A percentile compares a stretch with the other conserved stretches of the same genome.
These are phyloP conservation scores for Neopestalotiopsis sp. DNA, from an alignment of 2,329 filamentous ascomycete species.

Conservation along the genomic window DNA sequence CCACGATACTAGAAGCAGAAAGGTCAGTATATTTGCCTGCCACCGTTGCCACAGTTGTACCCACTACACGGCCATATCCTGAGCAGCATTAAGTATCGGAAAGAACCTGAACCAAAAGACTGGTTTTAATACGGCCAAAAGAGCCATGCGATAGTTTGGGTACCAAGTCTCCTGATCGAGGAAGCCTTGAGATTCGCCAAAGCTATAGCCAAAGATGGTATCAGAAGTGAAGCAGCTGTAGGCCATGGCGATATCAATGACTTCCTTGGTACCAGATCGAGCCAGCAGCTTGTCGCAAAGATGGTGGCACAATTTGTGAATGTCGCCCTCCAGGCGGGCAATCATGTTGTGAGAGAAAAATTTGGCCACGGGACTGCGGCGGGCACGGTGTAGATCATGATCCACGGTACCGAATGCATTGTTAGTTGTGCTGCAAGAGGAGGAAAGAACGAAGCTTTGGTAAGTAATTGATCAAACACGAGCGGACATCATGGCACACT, in stretches of 20 bases:
- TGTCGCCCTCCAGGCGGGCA: conserved; percentile 32
- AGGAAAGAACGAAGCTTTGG: conserved; percentile 23
- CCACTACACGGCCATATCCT: neutral
- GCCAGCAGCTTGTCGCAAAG: conserved; percentile 36
- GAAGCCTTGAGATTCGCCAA: conserved; percentile 31
- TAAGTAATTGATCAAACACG: neutral
- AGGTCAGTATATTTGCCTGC: too few relatives aligned
- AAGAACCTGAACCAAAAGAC: conserved; percentile 14
- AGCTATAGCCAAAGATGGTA: conserved; percentile 31
- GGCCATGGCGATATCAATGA: conserved; percentile 25
- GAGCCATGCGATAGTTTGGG: conserved; percentile 25
- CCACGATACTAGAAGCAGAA: neutral
- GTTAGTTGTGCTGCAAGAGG: conserved; percentile 20
- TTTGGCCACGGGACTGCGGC: conserved; percentile 28
- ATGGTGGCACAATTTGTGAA: conserved; percentile 24
- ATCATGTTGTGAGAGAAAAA: conserved; percentile 39
- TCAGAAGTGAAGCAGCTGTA: conserved; percentile 28
- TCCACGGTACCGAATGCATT: conserved; percentile 19
- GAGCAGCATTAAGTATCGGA: neutral
- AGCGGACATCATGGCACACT: neutral
- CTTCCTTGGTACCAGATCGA: conserved; percentile 35
- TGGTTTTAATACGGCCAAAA: conserved; percentile 3
- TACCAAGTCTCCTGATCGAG: conserved; percentile 31
- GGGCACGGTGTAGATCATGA: conserved; percentile 34
- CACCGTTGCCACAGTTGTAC: neutral